Evolutionary conservation across 2,329 filamentous ascomycete genomes (phyloP).

Genomic region (Talaromyces verruculosus): DNA sequence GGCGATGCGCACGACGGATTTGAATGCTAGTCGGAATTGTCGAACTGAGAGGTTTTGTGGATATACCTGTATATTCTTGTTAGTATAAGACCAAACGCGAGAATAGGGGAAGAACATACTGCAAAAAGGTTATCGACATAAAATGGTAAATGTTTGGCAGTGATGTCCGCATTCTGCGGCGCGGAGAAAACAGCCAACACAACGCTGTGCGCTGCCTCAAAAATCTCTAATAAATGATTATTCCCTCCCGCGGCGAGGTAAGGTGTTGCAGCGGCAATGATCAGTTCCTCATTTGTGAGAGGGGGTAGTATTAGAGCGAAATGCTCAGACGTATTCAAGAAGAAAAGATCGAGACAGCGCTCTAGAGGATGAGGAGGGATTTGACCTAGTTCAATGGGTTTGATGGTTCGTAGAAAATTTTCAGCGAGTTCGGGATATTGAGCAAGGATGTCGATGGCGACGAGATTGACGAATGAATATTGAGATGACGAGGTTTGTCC

Average conservation of each 20-base stretch:
- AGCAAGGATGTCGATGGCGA: constrained; percentile 76
- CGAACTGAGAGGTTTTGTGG: constrained; percentile 74
- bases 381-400: constrained; percentile 54
- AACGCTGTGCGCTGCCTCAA: constrained; percentile 83
- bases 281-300: constrained; percentile 66
- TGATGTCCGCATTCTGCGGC: constrained; percentile 71
- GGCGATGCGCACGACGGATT: constrained; percentile 77
- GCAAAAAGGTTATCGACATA: constrained; percentile 80
- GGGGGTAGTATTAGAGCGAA: constrained; percentile 70
- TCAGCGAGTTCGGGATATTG: constrained; percentile 67
- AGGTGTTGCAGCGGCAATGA: constrained; percentile 70
- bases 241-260: constrained; percentile 67
- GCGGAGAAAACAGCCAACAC: constrained; percentile 77
- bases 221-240: constrained; percentile 65
- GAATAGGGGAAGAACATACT: constrained; percentile 32
- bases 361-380: constrained; percentile 66
- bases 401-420: constrained; percentile 65
- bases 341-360: constrained; percentile 78
- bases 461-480: constrained; percentile 79
- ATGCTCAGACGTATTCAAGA: constrained; percentile 82
- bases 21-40: constrained; percentile 87
- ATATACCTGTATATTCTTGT: constrained; percentile 57
- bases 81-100: background rate
- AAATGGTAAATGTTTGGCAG: constrained; percentile 71
- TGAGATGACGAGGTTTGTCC: constrained; percentile 75